These are phyloP conservation scores for Prillingera fragicola DNA, from an alignment of 1,284 basidiomycete genomes.

Conservation along the genomic window DNA sequence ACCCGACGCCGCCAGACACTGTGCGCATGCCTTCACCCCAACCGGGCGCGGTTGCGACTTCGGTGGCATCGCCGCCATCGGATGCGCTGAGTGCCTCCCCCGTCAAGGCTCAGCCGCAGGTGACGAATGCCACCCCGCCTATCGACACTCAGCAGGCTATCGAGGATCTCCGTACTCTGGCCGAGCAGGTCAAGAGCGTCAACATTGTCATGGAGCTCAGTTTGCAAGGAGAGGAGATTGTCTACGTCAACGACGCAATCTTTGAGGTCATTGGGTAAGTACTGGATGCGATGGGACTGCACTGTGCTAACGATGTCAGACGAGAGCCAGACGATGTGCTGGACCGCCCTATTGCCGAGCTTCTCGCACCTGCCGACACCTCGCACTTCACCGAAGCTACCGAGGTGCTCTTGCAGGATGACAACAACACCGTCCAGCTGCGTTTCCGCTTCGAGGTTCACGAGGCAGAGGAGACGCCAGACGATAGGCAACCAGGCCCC, in stretches of 20 bases:
- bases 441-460: conserved; percentile 70
- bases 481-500: conserved; percentile 47
- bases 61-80: too few relatives aligned
- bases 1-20: too few relatives aligned
- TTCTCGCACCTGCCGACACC: conserved; percentile 78
- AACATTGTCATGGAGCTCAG: conserved; percentile 94
- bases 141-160: conserved; percentile 58
- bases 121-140: too few relatives aligned
- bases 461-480: conserved; percentile 33
- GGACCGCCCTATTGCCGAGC: conserved; percentile 71
- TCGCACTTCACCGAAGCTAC: conserved; percentile 85
- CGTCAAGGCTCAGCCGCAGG: too few relatives aligned
- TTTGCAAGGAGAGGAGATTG: conserved; percentile 75
- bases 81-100: too few relatives aligned
- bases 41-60: too few relatives aligned
- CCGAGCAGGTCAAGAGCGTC: conserved; percentile 86
- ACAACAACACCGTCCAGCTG: conserved; percentile 89
- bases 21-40: too few relatives aligned
- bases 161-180: conserved; percentile 75
- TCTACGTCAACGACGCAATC: conserved; percentile 94
- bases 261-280: conserved; percentile 84
- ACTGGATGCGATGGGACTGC: neutral
- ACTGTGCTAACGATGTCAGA: conserved; percentile 50
- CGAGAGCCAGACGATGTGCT: conserved; percentile 76
- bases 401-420: conserved; percentile 76